phyloP scores from a whole-genome alignment of 768 basidiomycete genomes.

The Calvatia gigantea region DNA sequence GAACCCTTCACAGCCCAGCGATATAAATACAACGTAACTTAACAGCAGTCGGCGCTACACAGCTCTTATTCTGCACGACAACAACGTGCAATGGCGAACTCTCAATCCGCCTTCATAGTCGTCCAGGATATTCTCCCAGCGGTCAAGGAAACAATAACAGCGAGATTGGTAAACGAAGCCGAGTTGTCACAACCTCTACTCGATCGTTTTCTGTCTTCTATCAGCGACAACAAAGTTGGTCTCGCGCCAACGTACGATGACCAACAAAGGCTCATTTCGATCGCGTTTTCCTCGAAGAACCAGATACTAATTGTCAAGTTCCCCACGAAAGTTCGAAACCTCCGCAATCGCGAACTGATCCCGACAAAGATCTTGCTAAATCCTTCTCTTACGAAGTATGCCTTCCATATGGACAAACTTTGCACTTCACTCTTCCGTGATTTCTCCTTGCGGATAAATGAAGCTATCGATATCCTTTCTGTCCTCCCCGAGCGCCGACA shows the following conservation, averaged over 20 bases:
- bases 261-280: constrained; percentile 27
- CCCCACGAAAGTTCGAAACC: constrained; percentile 11
- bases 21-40: background rate
- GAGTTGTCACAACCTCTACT: constrained; percentile 22
- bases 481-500: constrained; percentile 17
- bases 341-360: constrained; percentile 22
- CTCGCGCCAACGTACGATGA: constrained; percentile 39
- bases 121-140: constrained; percentile 31
- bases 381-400: constrained; percentile 26
- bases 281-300: constrained; percentile 38
- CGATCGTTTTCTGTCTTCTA: constrained; percentile 24
- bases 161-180: constrained; percentile 24
- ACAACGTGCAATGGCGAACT: background rate
- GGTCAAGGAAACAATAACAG: constrained; percentile 21
- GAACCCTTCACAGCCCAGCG: too few relatives aligned
- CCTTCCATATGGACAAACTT: constrained; percentile 46
- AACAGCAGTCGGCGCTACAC: too few relatives aligned
- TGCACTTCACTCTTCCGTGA: constrained; percentile 37
- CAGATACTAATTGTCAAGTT: constrained; percentile 30
- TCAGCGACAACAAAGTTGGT: constrained; percentile 28
- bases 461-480: constrained; percentile 18
- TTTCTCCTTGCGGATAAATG: constrained; percentile 26
- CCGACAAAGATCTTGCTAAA: constrained; percentile 29
- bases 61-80: too few relatives aligned
- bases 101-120: constrained; percentile 20